These are phyloP conservation scores for Tillandsia fasciculata DNA, from an alignment of 176 grass and related monocot species.

Conservation along the genomic window DNA sequence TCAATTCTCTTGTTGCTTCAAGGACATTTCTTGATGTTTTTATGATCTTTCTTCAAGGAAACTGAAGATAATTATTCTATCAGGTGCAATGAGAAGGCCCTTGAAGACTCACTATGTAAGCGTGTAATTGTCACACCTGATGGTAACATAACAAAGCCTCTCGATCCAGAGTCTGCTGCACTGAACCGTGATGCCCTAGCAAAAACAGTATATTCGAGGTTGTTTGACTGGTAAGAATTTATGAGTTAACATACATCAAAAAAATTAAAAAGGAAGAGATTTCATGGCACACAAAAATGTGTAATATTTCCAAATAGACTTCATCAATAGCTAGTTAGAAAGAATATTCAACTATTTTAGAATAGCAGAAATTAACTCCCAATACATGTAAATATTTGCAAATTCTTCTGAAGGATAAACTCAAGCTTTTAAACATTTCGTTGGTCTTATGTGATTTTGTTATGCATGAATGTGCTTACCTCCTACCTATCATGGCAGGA, in stretches of 20 bases:
- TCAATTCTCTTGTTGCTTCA: conserved; percentile 1
- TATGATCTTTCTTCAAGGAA: conserved; percentile 3
- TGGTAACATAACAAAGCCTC: conserved; percentile 88
- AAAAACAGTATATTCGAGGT: conserved; percentile 83
- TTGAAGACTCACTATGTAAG: conserved; percentile 77
- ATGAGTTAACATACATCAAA: neutral
- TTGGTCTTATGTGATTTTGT: neutral
- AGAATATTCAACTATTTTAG: too few relatives aligned
- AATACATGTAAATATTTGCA: neutral
- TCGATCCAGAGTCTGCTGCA: conserved; percentile 83
- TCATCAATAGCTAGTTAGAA: neutral
- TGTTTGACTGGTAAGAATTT: conserved; percentile 80
- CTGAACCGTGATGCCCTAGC: conserved; percentile 77
- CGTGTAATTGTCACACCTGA: conserved; percentile 92
- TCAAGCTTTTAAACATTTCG: neutral
- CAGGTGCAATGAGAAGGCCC: conserved; percentile 74
- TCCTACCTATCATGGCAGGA: conserved; percentile 46
- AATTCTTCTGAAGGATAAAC: neutral
- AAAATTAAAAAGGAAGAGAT: neutral
- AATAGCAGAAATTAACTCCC: neutral
- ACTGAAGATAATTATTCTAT: conserved; percentile 17
- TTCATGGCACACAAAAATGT: conserved; percentile 1
- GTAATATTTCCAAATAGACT: neutral
- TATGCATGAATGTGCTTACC: neutral
- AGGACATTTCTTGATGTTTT: neutral